Conservation (phyloP, 352 stramenopile species). For the Thalassiosira hispida region DNA sequence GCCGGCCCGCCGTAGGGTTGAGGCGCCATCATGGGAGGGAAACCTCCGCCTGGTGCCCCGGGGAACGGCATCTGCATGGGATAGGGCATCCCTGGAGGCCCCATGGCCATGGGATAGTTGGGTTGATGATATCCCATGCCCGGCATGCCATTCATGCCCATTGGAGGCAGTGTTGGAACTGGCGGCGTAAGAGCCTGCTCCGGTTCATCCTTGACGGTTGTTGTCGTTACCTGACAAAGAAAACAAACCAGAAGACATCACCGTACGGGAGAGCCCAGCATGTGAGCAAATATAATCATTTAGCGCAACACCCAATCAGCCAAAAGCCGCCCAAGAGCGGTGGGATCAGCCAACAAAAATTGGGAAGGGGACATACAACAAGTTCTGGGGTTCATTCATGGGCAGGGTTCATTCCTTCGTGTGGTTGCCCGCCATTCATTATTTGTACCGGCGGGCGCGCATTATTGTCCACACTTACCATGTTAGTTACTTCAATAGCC, state of each 20-base stretch:
- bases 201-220: not conserved
- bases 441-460: too few species aligned
- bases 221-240: not conserved
- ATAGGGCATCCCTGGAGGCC: not conserved
- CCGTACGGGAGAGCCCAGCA: not conserved
- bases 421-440: too few species aligned
- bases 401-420: too few species aligned
- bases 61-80: slow-evolving; percentile 9
- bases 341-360: too few species aligned
- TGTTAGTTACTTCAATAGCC: too few species aligned
- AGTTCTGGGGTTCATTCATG: too few species aligned
- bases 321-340: too few species aligned
- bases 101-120: not conserved
- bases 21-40: slow-evolving; percentile 19
- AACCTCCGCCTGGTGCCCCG: not conserved
- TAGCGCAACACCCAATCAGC: too few species aligned
- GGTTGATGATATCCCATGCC: slow-evolving; percentile 13
- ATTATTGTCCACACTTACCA: too few species aligned
- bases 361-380: too few species aligned
- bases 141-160: not conserved
- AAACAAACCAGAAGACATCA: not conserved
- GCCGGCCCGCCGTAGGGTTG: slow-evolving; percentile 4
- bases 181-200: not conserved
- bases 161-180: not conserved
- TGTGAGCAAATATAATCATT: too few species aligned